Evolutionary conservation across 164 flowering plant genomes (phyloP).

Genomic region (Taxillus chinensis): DNA sequence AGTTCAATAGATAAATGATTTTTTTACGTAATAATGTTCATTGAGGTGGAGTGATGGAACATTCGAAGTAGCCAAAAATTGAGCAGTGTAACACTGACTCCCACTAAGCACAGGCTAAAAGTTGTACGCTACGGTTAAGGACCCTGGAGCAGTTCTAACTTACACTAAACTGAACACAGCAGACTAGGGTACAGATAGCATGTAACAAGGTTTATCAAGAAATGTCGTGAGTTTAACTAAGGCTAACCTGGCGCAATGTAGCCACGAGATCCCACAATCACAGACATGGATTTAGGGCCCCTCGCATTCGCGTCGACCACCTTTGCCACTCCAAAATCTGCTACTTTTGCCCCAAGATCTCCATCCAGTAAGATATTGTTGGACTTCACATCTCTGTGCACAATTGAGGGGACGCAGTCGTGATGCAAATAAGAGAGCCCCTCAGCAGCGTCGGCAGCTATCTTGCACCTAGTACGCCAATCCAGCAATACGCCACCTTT

Average conservation of each 20-base stretch:
- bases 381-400: constrained; percentile 68
- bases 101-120: no score
- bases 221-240: not conserved
- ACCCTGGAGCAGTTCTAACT: no score
- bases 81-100: no score
- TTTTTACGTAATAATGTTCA: no score
- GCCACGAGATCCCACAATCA: constrained; percentile 76
- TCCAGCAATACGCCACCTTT: constrained; percentile 45
- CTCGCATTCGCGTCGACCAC: constrained; percentile 40
- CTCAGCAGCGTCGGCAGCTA: constrained; percentile 64
- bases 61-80: no score
- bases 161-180: no score
- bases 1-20: no score
- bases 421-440: constrained; percentile 74
- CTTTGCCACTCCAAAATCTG: constrained; percentile 78
- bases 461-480: constrained; percentile 58
- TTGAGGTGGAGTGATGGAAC: no score
- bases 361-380: constrained; percentile 65
- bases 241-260: constrained; percentile 77
- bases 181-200: no score
- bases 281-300: constrained; percentile 57
- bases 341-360: constrained; percentile 53
- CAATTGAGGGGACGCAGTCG: constrained; percentile 68
- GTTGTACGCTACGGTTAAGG: no score
- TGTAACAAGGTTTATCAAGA: no score